Conservation (phyloP, 306 rosid genomes). For the Lathyrus oleraceus region DNA sequence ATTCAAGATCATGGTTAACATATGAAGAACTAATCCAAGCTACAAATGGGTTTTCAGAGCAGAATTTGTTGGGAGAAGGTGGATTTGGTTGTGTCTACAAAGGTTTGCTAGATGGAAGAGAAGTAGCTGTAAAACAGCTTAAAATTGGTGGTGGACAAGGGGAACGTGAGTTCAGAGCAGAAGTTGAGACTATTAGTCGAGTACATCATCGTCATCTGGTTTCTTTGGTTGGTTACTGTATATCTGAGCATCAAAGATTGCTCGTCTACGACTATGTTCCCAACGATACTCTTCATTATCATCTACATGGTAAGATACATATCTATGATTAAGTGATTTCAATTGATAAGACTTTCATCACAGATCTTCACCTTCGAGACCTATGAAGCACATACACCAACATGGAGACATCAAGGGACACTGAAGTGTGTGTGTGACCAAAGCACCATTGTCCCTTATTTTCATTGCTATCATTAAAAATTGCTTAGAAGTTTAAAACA, state of each 20-base stretch:
- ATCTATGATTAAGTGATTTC: slow-evolving; percentile 28
- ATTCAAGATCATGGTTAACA: slow-evolving; percentile 74
- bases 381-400: too few species aligned
- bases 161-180: slow-evolving; percentile 97
- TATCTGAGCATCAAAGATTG: slow-evolving; percentile 83
- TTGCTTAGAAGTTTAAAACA: too few species aligned
- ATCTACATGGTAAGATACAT: slow-evolving; percentile 84
- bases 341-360: neutral
- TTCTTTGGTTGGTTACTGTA: slow-evolving; percentile 94
- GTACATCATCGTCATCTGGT: slow-evolving; percentile 98
- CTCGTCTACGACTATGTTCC: slow-evolving; percentile 86
- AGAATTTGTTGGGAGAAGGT: slow-evolving; percentile 90
- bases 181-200: slow-evolving; percentile 93
- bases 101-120: slow-evolving; percentile 89
- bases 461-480: too few species aligned
- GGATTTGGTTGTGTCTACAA: slow-evolving; percentile 99
- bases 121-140: slow-evolving; percentile 91
- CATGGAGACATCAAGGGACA: too few species aligned
- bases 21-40: slow-evolving; percentile 87
- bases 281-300: slow-evolving; percentile 83
- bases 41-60: slow-evolving; percentile 67
- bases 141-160: slow-evolving; percentile 96
- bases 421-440: too few species aligned
- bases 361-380: too few species aligned
- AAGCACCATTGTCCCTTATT: too few species aligned